Evolutionary conservation across 768 basidiomycete species (phyloP), one percentile per base, ranked within the genome.

Genomic region (Pilatotrama ljubarskyi): DNA sequence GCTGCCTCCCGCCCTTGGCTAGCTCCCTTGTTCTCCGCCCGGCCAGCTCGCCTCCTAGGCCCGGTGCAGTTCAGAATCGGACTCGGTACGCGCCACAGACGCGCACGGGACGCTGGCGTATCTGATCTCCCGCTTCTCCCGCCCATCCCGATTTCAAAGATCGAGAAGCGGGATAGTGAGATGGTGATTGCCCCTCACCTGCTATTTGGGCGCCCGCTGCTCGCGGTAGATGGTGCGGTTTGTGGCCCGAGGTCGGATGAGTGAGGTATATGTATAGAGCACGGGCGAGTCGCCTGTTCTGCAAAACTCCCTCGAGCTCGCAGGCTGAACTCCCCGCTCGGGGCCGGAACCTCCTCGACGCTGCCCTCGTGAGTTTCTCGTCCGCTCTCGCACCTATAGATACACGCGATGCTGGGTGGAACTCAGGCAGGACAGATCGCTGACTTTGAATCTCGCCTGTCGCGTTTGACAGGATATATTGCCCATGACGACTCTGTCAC

Each of bases 121-220:
- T n/a, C 18, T 13, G 7, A 20, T 15, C n/a, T n/a, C 22, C 42
- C 25, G 2, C 25, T 49, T 40, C 9, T 17, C 29, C 29, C 13
- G 35, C 44, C 13, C 15, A 17, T 25, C 37, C 26, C 37, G 54
- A 56, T 56, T 56, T 56, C 55, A 49, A 48, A 56, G 36, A 56
- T 41, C 36, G 36, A 37, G 47, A 11, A 15, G 17, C 10, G 9
- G 32, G 55, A 49, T 56, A 56, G 46, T 36, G 36, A 25, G 46
- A 41, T 38, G 36, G 20, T 56, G 55, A 56, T 56, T 48, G 36
- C 46, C 46, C 14, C 42, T 18, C 37, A 35, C 35, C 20, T 37
- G 49, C 25, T 22, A 18, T 13, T 18, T 18, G 49, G 18, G 49
- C 49, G 49, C 22, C 35, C 35, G 5, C 10, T 10, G 29, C 29